These are phyloP conservation scores for Chondrus crispus DNA, from an alignment of 23 red algal genomes.

Conservation along the genomic window DNA sequence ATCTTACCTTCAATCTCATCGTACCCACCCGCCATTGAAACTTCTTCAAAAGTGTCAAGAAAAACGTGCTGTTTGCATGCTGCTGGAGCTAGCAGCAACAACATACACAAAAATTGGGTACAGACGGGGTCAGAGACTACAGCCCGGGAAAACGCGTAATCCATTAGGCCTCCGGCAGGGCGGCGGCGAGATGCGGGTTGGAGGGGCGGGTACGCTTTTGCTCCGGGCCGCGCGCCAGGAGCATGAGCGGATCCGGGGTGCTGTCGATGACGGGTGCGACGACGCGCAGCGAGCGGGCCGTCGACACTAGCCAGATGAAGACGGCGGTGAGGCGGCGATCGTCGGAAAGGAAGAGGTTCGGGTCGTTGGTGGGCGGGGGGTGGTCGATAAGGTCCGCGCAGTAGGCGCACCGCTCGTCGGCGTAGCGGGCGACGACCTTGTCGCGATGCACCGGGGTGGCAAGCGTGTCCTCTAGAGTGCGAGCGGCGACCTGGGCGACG, in stretches of 20 bases:
- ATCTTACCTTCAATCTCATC: too few relatives aligned
- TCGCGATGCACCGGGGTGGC: neutral
- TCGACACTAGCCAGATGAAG: constrained; percentile 19
- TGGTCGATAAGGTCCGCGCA: neutral
- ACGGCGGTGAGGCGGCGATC: constrained; percentile 28
- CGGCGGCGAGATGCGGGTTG: neutral
- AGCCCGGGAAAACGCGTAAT: neutral
- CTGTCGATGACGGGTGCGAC: constrained; percentile 27
- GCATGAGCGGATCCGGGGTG: neutral
- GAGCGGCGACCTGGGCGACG: constrained; percentile 1
- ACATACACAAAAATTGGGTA: too few relatives aligned
- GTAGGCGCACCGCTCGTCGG: neutral
- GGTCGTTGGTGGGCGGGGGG: neutral
- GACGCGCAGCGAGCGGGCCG: neutral
- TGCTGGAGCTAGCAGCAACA: neutral
- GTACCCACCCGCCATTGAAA: neutral
- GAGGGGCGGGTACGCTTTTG: neutral
- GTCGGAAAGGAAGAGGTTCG: constrained; percentile 1
- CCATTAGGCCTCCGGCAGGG: constrained; percentile 15
- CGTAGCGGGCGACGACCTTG: constrained; percentile 27
- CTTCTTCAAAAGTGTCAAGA: neutral
- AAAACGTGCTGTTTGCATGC: too few relatives aligned
- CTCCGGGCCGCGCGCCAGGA: constrained; percentile 27
- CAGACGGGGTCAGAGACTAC: too few relatives aligned
- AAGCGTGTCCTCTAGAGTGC: constrained; percentile 13